Base-by-base conservation (phyloP, 2,329 filamentous ascomycete species). In the Claviceps purpurea region DNA sequence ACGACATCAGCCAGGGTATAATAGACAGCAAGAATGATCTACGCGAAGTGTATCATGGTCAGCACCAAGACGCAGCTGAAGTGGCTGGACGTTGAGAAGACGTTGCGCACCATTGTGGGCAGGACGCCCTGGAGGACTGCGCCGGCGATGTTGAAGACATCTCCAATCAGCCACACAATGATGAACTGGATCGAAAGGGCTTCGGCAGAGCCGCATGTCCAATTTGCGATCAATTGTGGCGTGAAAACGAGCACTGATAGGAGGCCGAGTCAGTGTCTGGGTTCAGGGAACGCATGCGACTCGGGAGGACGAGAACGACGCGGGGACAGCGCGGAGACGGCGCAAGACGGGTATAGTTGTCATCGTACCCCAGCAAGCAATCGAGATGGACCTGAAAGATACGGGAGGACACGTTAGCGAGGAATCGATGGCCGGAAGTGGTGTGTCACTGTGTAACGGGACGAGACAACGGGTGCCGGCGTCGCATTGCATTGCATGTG, bases 131-230 rank as follows among this genome's bases (percentile, higher is more conserved):
- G 91, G 11, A 96, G 68, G 16, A 96, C 81, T 18, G 89, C 87
- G n/a, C 91, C 91, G 2, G 95, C 75, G 56, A 96, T 94, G 65
- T 97, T 97, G 75, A 95, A 96, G 58, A 96, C 83, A 81, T 98
- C 93, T 50, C 93, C 93, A 1, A 84, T 76, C 2, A 96, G 77
- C 93, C 93, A 98, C 61, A 95, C 80, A 55, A 94, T 83, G 63
- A 97, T 82, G 72, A 97, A 98, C 52, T 91, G 84, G 14, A 96
- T 79, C 0, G 88, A 95, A 1, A 97, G 76, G 2, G 89, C 91
- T 65, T 96, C 89, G 53, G 89, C 88, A 42, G 86, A 94, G 58
- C 80, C 74, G 52, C 89, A 81, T 56, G 83, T 84, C 71, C 95
- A 96, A 65, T 96, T 96, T 64, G 95, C 89, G 60, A 95, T 84